Percentiles rank a stretch among this genome's conserved stretches.
phyloP scores from a whole-genome alignment of 2,329 filamentous ascomycete genomes.

The Coleophoma crateriformis region DNA sequence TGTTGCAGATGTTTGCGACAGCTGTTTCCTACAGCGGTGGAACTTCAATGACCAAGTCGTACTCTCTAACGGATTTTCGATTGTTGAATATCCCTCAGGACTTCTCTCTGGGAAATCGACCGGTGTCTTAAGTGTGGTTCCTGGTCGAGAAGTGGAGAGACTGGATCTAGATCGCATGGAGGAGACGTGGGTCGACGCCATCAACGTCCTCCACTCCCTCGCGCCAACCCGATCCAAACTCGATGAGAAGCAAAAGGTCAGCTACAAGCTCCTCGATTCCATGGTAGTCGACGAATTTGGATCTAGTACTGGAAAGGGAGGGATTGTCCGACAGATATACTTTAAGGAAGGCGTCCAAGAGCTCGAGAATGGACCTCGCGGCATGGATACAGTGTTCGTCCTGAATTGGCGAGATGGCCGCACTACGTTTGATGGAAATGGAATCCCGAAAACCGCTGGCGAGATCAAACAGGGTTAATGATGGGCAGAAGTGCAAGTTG shows the following conservation, averaged over 20 bases:
- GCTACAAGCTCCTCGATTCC: slow-evolving; percentile 51
- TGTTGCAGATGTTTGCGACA: slow-evolving; percentile 24
- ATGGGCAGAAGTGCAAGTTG: too few species aligned
- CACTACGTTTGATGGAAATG: too few species aligned
- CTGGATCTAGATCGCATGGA: slow-evolving; percentile 30
- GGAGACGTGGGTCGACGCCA: slow-evolving; percentile 34
- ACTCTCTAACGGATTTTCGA: slow-evolving; percentile 39
- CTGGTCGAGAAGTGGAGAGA: slow-evolving; percentile 5
- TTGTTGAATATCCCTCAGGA: slow-evolving; percentile 30
- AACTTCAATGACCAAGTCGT: slow-evolving; percentile 35
- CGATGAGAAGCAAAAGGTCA: slow-evolving; percentile 44
- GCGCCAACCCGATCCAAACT: slow-evolving; percentile 45
- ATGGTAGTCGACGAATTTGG: slow-evolving; percentile 26
- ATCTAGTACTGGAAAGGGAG: slow-evolving; percentile 1
- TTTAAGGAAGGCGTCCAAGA: slow-evolving; percentile 8
- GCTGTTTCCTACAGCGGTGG: slow-evolving; percentile 40
- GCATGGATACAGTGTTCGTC: slow-evolving; percentile 19
- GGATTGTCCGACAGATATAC: slow-evolving; percentile 19
- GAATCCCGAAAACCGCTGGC: too few species aligned
- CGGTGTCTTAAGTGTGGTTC: slow-evolving; percentile 11
- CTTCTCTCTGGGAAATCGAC: slow-evolving; percentile 13
- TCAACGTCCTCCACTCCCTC: slow-evolving; percentile 42
- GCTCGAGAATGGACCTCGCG: slow-evolving; percentile 8
- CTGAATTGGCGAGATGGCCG: slow-evolving; percentile 18
- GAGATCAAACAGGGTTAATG: too few species aligned